Percentiles rank a stretch among this genome's conserved stretches.
These are phyloP conservation scores for Penicillium silybi DNA, from an alignment of 495 filamentous ascomycete species.

Conservation along the genomic window DNA sequence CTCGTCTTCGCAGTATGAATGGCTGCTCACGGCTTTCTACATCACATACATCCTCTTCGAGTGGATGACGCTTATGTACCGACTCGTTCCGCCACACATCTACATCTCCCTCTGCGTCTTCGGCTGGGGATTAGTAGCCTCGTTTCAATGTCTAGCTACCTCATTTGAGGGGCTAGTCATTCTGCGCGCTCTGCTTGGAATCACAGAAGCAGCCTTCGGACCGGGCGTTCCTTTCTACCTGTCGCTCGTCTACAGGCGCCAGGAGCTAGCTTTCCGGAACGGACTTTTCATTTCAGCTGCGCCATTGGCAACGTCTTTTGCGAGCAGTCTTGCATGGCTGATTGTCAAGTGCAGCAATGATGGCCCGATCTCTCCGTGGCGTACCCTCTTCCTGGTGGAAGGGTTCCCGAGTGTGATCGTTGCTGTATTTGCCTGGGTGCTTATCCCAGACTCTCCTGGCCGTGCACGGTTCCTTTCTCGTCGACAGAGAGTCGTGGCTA, in stretches of 20 bases:
- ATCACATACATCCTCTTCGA: constrained; percentile 74
- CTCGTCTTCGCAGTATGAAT: constrained; percentile 56
- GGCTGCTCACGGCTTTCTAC: constrained; percentile 64
- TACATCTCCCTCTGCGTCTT: constrained; percentile 50
- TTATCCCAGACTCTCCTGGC: constrained; percentile 53
- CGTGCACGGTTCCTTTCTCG: constrained; percentile 47
- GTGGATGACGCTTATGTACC: constrained; percentile 64
- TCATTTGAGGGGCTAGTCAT: constrained; percentile 44
- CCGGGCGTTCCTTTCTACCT: constrained; percentile 61
- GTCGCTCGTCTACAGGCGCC: constrained; percentile 57
- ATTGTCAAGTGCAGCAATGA: constrained; percentile 48
- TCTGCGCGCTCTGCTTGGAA: constrained; percentile 50
- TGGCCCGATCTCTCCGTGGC: constrained; percentile 55
- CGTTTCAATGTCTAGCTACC: constrained; percentile 63
- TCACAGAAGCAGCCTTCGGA: constrained; percentile 59
- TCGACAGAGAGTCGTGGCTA: constrained; percentile 44
- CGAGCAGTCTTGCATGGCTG: constrained; percentile 58
- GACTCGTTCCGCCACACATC: constrained; percentile 52
- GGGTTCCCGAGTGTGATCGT: constrained; percentile 59
- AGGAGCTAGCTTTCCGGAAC: constrained; percentile 59
- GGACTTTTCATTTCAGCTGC: constrained; percentile 62
- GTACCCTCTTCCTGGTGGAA: constrained; percentile 57
- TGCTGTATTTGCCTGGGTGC: constrained; percentile 49
- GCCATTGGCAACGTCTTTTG: constrained; percentile 64
- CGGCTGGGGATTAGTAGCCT: constrained; percentile 59